These are phyloP conservation scores for Waltergamsia citrina DNA, from an alignment of 2,329 filamentous ascomycete genomes.

Conservation along the genomic window DNA sequence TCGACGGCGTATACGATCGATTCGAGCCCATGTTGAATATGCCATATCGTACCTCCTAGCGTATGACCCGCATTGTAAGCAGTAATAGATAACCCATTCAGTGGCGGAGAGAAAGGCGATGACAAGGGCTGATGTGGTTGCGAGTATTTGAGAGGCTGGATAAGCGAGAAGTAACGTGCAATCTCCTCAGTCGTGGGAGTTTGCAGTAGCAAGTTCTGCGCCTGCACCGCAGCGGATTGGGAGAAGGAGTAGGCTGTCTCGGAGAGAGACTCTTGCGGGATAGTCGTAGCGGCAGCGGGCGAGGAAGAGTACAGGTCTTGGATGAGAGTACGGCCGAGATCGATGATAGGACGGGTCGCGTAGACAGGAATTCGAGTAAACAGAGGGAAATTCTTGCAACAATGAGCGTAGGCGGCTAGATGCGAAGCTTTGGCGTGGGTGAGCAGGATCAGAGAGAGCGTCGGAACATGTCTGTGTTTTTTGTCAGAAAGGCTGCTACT, in stretches of 20 bases:
- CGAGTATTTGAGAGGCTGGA: conserved; percentile 91
- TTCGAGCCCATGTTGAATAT: conserved; percentile 92
- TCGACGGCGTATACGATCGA: conserved; percentile 96
- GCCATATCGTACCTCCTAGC: conserved; percentile 95
- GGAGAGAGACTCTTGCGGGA: conserved; percentile 63
- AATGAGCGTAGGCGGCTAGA: conserved; percentile 88
- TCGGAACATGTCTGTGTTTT: conserved; percentile 68
- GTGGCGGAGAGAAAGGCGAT: conserved; percentile 77
- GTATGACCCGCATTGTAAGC: conserved; percentile 96
- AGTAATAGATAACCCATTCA: conserved; percentile 88
- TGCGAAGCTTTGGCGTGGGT: conserved; percentile 91
- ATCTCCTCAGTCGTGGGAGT: conserved; percentile 84
- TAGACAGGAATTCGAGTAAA: conserved; percentile 92
- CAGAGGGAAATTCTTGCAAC: conserved; percentile 89
- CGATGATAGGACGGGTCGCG: conserved; percentile 86
- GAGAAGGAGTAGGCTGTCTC: conserved; percentile 47
- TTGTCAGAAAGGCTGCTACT: not conserved
- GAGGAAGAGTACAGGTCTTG: conserved; percentile 90
- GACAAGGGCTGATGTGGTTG: conserved; percentile 87
- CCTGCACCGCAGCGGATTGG: conserved; percentile 33
- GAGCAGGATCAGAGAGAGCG: conserved; percentile 84
- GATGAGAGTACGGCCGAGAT: conserved; percentile 79
- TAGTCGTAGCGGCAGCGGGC: conserved; percentile 76
- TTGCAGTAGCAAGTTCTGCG: conserved; percentile 49
- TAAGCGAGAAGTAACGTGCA: conserved; percentile 79